Base-by-base conservation (phyloP, 129 eudicot genomes). In the Cynara cardunculus region DNA sequence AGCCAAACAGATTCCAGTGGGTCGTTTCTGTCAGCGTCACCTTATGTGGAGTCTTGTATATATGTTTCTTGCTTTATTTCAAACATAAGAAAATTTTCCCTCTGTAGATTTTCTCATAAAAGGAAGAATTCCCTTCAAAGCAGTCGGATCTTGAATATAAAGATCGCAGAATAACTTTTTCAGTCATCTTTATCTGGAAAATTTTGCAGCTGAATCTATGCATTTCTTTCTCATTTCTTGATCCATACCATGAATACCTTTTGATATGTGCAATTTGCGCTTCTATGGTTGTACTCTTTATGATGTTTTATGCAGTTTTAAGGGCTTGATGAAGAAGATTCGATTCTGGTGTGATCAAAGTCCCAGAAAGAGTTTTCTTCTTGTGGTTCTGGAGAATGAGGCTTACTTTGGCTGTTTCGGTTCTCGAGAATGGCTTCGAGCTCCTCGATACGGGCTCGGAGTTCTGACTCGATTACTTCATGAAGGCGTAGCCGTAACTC, bases 61-160 rank as follows among this genome's bases (percentile, higher is more conserved):
- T 84, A 27, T 80, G 86, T 75, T 91, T 96, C 86, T 65, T 96
- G 82, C 14, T 96, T 68, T 96, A 96, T 81, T 89, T 96, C 68
- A 89, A 86, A 87, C 90, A 87, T 86, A 96, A 96, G 89, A 96
- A 96, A 82, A 85, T 96, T 27, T 80, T 92, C 67, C 95, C 99
- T 74, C 82, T 89, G 68, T 94, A 87, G 77, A 71, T 12, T 4
- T 56, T 30, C n/a, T n/a, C 79, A 75, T 75, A 75, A 75, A 74
- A 14, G 26, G 64, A 21, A 62, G 69, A 62, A 62, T 19, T 62
- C 69, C 27, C 27, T 56, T 56, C 53, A 41, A 41, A 41, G 53
- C 53, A 56, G 27, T 62, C 12, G 27, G 21, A 72, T 72, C 31
- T 37, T 44, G 37, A 27, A 22, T 71, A 18, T n/a, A 75, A 19